Percentiles rank a stretch among this genome's conserved stretches.
These are phyloP conservation scores for Ephemerocybe angulata DNA, from an alignment of 768 basidiomycete species.

Conservation along the genomic window DNA sequence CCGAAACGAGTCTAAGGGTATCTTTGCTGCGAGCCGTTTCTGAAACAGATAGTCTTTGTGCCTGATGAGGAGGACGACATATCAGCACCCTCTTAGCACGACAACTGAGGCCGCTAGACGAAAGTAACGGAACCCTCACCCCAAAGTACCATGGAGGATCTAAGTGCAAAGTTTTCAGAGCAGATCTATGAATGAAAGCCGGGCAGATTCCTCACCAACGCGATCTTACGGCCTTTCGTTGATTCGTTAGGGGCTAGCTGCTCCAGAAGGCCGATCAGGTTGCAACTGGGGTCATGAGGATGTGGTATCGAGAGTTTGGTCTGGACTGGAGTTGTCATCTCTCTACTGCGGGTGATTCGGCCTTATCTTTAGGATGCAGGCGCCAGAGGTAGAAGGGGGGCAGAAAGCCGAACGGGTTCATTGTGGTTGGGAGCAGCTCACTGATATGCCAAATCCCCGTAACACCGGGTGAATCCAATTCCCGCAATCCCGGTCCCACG, in stretches of 20 bases:
- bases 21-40: conserved; percentile 57
- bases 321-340: conserved; percentile 33
- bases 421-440: too few relatives aligned
- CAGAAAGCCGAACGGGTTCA: too few relatives aligned
- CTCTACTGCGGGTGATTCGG: too few relatives aligned
- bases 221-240: conserved; percentile 58
- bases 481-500: too few relatives aligned
- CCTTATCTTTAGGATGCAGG: too few relatives aligned
- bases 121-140: conserved; percentile 40
- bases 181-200: background rate
- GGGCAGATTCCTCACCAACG: conserved; percentile 51
- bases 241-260: conserved; percentile 48
- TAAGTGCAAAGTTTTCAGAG: conserved; percentile 24
- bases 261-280: conserved; percentile 59
- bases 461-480: background rate
- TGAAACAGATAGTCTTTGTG: conserved; percentile 87
- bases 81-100: too few relatives aligned
- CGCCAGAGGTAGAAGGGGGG: background rate
- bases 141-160: conserved; percentile 79
- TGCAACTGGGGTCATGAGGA: conserved; percentile 35
- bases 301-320: conserved; percentile 56
- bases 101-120: background rate
- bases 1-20: conserved; percentile 78
- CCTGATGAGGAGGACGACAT: conserved; percentile 37
- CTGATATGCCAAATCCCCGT: too few relatives aligned